phyloP scores from a whole-genome alignment of 2,329 filamentous ascomycete species.

The Claviceps sorghi region DNA sequence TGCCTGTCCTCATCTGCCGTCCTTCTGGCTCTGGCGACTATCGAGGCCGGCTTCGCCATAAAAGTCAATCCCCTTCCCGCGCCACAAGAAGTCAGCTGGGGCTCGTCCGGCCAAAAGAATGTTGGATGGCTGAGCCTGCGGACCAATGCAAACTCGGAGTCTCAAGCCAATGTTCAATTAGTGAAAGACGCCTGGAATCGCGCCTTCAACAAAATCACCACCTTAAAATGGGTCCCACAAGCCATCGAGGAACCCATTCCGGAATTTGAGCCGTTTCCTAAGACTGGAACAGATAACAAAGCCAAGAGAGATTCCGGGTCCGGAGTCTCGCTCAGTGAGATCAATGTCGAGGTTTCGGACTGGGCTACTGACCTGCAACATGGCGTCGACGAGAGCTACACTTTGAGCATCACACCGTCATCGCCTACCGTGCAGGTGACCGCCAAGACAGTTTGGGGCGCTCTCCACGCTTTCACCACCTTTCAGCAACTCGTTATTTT shows the following conservation, averaged over 20 bases:
- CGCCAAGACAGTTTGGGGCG: constrained; percentile 37
- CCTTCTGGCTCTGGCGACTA: constrained; percentile 1
- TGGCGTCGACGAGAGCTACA: constrained; percentile 43
- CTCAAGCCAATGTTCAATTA: constrained; percentile 11
- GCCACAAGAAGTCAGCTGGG: constrained; percentile 14
- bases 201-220: constrained; percentile 29
- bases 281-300: constrained; percentile 14
- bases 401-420: constrained; percentile 24
- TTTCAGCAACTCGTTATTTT: constrained; percentile 40
- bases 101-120: constrained; percentile 10
- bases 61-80: constrained; percentile 16
- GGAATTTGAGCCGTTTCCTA: constrained; percentile 36
- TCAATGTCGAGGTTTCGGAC: constrained; percentile 32
- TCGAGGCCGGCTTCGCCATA: constrained; percentile 8
- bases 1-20: neutral
- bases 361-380: constrained; percentile 33
- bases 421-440: constrained; percentile 29
- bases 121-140: constrained; percentile 8
- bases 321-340: constrained; percentile 19
- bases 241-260: constrained; percentile 37
- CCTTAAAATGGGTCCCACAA: constrained; percentile 38
- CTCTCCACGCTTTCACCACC: constrained; percentile 41
- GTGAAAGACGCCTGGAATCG: constrained; percentile 34
- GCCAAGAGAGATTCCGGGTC: constrained; percentile 13
- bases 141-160: constrained; percentile 8